Evolutionary conservation across 2,329 filamentous ascomycete species (phyloP), one percentile per base, ranked within the genome.

Genomic region (Arthrobotrys megalospora): DNA sequence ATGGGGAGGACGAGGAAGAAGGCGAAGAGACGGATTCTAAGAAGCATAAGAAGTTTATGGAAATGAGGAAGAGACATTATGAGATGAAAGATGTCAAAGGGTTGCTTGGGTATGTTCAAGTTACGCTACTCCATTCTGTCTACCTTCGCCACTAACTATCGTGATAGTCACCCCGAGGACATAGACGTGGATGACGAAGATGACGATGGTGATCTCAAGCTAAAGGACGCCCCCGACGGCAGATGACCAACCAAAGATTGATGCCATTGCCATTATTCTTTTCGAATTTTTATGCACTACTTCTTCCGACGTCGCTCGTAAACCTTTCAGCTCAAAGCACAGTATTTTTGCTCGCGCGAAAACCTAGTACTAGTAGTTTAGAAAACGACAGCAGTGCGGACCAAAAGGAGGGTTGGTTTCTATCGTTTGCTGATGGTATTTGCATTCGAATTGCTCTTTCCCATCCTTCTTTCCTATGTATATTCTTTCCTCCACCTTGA

Each of bases 51-150:
- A 90, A 92, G 83, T 99, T 99, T 84, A 94, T 97, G 86, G 88
- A 93, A 86, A 88, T 93, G 87, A 90, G 96, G 83, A 97, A 96
- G 90, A 95, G 91, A 87, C 96, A 99, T 85, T 99, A 99, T 85
- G 96, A 99, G 88, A 99, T 99, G 96, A 93, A 90, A 86, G 92
- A 96, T 83, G 94, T 97, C 75, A 97, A 96, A 82, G 89, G 91
- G 82, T 86, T 98, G 66, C 89, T 99, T 80, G 94, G 93, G 90
- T 91, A 84, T 80, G 87, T 50, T 24, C 36, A 14, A 10, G 87
- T 34, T 34, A 63, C 21, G 0, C 24, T n/a, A 45, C n/a, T 14
- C 24, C 14, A 14, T 6, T 45, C 16, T 45, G 21, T 7, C 1
- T 34, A 11, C 50, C 11, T 7, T 45, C 24, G 36, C 11, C n/a